phyloP scores from a whole-genome alignment of 2,329 filamentous ascomycete species.

The Pseudonectria buxi region DNA sequence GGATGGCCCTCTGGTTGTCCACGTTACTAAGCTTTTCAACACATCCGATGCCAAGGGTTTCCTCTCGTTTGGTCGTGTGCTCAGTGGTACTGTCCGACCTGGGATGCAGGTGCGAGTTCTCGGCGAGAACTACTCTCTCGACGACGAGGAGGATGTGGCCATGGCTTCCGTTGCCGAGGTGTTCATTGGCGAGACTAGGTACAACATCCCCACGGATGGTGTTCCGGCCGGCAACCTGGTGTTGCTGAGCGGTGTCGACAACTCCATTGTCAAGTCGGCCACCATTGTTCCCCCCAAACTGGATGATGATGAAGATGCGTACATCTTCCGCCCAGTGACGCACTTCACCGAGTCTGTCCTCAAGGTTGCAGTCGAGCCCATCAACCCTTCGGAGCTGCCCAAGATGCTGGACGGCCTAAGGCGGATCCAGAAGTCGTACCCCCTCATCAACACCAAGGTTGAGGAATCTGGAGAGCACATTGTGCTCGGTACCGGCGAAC shows the following conservation, averaged over 20 bases:
- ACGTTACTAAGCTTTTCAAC: slow-evolving; percentile 90
- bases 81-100: slow-evolving; percentile 83
- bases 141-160: slow-evolving; percentile 97
- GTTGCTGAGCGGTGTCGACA: slow-evolving; percentile 86
- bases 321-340: slow-evolving; percentile 86
- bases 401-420: slow-evolving; percentile 98
- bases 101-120: slow-evolving; percentile 82
- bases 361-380: slow-evolving; percentile 95
- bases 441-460: slow-evolving; percentile 90
- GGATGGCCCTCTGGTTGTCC: slow-evolving; percentile 84
- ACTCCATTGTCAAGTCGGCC: slow-evolving; percentile 96
- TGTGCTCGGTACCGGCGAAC: slow-evolving; percentile 86
- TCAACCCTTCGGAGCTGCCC: slow-evolving; percentile 94
- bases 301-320: slow-evolving; percentile 82
- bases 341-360: slow-evolving; percentile 98
- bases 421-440: slow-evolving; percentile 97
- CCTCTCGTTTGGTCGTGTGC: slow-evolving; percentile 80
- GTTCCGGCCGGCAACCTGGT: slow-evolving; percentile 93
- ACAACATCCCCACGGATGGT: slow-evolving; percentile 86
- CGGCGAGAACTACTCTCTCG: slow-evolving; percentile 90
- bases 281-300: slow-evolving; percentile 77
- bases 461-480: slow-evolving; percentile 98
- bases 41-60: slow-evolving; percentile 86
- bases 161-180: slow-evolving; percentile 76
- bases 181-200: slow-evolving; percentile 86